Evolutionary conservation across 1,139 yeast species (phyloP), one percentile per base, ranked within the genome.

Genomic region (Candida dubliniensis): DNA sequence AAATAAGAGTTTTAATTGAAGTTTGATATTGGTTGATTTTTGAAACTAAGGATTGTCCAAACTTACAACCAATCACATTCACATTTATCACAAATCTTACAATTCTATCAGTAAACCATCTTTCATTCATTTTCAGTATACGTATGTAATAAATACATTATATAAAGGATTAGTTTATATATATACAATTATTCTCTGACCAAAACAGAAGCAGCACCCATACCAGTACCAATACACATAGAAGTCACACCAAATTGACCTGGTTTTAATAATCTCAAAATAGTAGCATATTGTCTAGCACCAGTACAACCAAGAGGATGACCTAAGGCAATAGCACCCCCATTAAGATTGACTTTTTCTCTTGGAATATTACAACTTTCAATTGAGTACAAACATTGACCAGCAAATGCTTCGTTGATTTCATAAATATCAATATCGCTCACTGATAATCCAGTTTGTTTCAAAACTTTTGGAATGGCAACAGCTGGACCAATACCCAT

Each of bases 181-280:
- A 18, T 18, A 18, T 18, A 18, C 23, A 18, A 18, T 18, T 66
- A 84, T 69, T 88, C 97, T 61, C 76, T 84, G 43, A 89, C 76
- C 58, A 90, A 76, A 44, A 90, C 72, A 27, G 95, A 86, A 44
- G 98, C 98, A 43, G 97, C 97, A 57, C 98, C 98, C 96, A 90
- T 91, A 60, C 98, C 98, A 36, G 96, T 89, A 62, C 98, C 98
- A 56, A 91, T 84, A 74, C 98, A 91, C 98, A 91, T 91, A 52
- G 95, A 86, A 26, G 95, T 87, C 48, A 91, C 83, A 56, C 97
- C 97, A 52, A 89, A 70, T 71, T 89, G 83, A 59, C 95, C 95
- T 39, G 78, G 69, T 66, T 84, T 72, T 60, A 91, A 77, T 68
- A 89, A 91, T 60, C 93, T 78, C 60, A 91, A 67, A 50, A 91